Conservation (phyloP, 805 yeast genomes). For the Saturnispora ahearnii region DNA sequence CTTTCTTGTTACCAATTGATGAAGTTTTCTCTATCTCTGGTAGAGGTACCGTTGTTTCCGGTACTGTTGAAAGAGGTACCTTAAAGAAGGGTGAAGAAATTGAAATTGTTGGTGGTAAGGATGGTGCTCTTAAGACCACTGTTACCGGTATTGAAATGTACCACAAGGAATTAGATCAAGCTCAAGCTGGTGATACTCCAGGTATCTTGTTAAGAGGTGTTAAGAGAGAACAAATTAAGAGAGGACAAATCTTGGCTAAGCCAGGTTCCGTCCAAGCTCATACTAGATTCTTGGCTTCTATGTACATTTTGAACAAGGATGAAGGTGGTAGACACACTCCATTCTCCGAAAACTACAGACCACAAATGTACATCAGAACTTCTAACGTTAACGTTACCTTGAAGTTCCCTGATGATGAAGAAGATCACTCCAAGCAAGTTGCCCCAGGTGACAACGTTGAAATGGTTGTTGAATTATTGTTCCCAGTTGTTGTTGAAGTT, state of each 20-base stretch:
- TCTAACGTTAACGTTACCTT: constrained; percentile 88
- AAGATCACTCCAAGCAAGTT: constrained; percentile 82
- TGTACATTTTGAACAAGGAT: constrained; percentile 87
- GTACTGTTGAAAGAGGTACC: constrained; percentile 97
- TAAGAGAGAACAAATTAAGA: constrained; percentile 90
- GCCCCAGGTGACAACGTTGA: constrained; percentile 98
- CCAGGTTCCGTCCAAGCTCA: constrained; percentile 88
- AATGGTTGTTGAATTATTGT: constrained; percentile 83
- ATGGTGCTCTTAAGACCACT: constrained; percentile 80
- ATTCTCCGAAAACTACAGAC: constrained; percentile 94
- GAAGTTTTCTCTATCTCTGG: constrained; percentile 97
- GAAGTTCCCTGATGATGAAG: constrained; percentile 75
- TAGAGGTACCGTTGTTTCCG: constrained; percentile 99
- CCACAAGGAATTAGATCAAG: constrained; percentile 95
- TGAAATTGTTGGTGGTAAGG: constrained; percentile 90
- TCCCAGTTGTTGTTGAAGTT: constrained; percentile 88
- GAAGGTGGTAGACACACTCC: constrained; percentile 99
- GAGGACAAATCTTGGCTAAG: constrained; percentile 97
- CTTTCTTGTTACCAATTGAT: constrained; percentile 95
- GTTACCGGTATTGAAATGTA: constrained; percentile 99
- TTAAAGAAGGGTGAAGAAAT: constrained; percentile 98
- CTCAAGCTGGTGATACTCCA: constrained; percentile 99
- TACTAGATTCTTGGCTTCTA: constrained; percentile 86
- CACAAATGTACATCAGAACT: constrained; percentile 94
- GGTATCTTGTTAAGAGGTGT: constrained; percentile 97